phyloP scores from a whole-genome alignment of 108 stramenopile species.

The Nitzschia sp. region DNA sequence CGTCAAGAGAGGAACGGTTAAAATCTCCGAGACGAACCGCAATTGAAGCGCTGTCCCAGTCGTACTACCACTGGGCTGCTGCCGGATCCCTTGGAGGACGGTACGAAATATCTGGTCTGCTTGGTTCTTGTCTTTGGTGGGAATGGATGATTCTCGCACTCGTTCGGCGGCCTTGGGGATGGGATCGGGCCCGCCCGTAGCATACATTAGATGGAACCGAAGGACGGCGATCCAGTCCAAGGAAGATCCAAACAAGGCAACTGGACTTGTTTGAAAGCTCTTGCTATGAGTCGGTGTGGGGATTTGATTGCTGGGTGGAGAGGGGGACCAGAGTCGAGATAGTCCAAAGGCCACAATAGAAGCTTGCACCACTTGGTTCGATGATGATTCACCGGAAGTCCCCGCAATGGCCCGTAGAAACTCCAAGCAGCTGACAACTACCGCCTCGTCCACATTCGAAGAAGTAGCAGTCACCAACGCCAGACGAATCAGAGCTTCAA shows the following conservation, averaged over 20 bases:
- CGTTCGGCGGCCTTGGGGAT: slow-evolving; percentile 54
- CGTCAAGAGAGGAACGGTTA: slow-evolving; percentile 73
- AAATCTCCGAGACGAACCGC: slow-evolving; percentile 62
- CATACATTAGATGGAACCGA: slow-evolving; percentile 47
- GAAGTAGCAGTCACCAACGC: slow-evolving; percentile 23
- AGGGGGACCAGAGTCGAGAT: not conserved
- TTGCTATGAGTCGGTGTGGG: not conserved
- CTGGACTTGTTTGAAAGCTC: not conserved
- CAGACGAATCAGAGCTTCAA: slow-evolving; percentile 33
- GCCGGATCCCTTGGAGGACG: slow-evolving; percentile 25
- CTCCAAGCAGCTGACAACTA: slow-evolving; percentile 3
- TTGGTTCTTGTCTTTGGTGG: slow-evolving; percentile 43
- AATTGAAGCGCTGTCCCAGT: slow-evolving; percentile 6
- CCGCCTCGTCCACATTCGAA: not conserved
- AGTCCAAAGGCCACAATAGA: not conserved
- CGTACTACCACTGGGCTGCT: not conserved
- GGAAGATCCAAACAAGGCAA: not conserved
- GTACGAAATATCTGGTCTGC: slow-evolving; percentile 43
- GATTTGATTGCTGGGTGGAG: not conserved
- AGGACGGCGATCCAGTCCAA: slow-evolving; percentile 37
- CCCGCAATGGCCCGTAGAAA: slow-evolving; percentile 14
- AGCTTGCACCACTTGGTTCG: not conserved
- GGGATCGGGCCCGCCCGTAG: slow-evolving; percentile 37
- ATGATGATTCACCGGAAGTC: no score
- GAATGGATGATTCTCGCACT: slow-evolving; percentile 54